Base-by-base conservation (phyloP, 2,329 filamentous ascomycete species). In the Pestalotiopsis fici region DNA sequence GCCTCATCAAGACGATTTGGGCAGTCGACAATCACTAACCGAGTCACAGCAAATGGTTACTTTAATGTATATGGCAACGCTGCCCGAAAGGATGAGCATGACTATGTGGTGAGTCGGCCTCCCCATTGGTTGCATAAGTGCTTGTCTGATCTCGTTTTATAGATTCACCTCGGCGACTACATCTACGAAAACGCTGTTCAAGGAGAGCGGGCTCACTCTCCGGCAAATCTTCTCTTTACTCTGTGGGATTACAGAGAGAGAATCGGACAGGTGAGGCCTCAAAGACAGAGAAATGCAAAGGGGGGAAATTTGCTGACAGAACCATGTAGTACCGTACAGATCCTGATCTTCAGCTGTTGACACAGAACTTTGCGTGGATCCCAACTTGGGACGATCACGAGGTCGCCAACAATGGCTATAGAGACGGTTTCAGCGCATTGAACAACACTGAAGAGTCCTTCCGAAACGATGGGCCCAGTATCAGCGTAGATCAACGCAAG, bases 401-500 rank as follows among this genome's bases (percentile, higher is more conserved):
- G 78, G 86, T 91, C 27, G 85, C 87, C 4, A 85, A 93, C 74
- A 92, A 93, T 72, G 87, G 85, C 2, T 93, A 88, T 74, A 83
- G 86, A 27, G 89, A 90, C 72, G 90, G 90, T 1, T 86, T 84
- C 9, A 83, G 85, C 2, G 81, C 83, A 3, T 78, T 91, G 27
- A 90, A 89, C 76, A 93, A 93, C 27, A 64, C 62, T n/a, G 62
- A 64, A 37, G 50, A 64, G 27, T 90, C 88, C 0, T 93, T 92
- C 78, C 74, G 88, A 31, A 81, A 85, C 60, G 84, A 87, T 66
- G 85, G 86, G 3, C 68, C 68, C 4, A 82, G 83, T 15, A 83
- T 93, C n/a, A 87, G 85, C 37, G 87, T 92, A n/a, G 90, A 93
- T 71, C 88, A 91, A 75, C 85, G 90, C 70, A 93, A 93, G 81